phyloP scores from a whole-genome alignment of 1,284 basidiomycete genomes.

The Irpex rosettiformis region DNA sequence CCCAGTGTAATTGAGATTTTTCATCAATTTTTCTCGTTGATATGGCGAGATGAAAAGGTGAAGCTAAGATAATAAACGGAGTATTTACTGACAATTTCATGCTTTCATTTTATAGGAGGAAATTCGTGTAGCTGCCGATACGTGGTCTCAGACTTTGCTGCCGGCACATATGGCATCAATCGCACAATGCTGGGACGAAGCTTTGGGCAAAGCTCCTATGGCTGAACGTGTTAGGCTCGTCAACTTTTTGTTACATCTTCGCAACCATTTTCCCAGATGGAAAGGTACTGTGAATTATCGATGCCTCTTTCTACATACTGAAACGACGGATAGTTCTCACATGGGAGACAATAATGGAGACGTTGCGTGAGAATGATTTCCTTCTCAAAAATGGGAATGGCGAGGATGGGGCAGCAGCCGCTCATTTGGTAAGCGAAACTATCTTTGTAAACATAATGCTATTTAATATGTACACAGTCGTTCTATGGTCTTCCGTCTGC shows the following conservation, averaged over 20 bases:
- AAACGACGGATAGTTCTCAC: slow-evolving; percentile 45
- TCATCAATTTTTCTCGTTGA: slow-evolving; percentile 51
- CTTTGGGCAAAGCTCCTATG: slow-evolving; percentile 50
- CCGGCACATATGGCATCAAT: slow-evolving; percentile 63
- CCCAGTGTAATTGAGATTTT: slow-evolving; percentile 57
- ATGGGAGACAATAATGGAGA: slow-evolving; percentile 58
- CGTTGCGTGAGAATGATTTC: slow-evolving; percentile 53
- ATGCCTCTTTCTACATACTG: slow-evolving; percentile 1
- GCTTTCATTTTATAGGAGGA: slow-evolving; percentile 50
- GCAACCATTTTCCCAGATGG: slow-evolving; percentile 62
- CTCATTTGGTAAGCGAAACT: slow-evolving; percentile 35
- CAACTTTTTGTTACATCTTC: slow-evolving; percentile 61
- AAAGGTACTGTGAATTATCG: slow-evolving; percentile 37
- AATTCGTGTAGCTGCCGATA: slow-evolving; percentile 52
- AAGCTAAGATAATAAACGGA: slow-evolving; percentile 14
- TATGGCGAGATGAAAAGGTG: slow-evolving; percentile 65
- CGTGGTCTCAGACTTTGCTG: slow-evolving; percentile 54
- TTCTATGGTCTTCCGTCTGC: slow-evolving; percentile 42
- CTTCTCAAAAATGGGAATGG: slow-evolving; percentile 34
- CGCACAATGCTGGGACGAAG: slow-evolving; percentile 61
- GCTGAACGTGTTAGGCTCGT: slow-evolving; percentile 53
- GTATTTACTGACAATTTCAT: not conserved
- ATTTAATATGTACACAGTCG: slow-evolving; percentile 32
- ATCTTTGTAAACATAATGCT: too few species aligned
- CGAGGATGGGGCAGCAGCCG: slow-evolving; percentile 39